Conservation (phyloP, 768 basidiomycete genomes). For the Suillus subaureus region DNA sequence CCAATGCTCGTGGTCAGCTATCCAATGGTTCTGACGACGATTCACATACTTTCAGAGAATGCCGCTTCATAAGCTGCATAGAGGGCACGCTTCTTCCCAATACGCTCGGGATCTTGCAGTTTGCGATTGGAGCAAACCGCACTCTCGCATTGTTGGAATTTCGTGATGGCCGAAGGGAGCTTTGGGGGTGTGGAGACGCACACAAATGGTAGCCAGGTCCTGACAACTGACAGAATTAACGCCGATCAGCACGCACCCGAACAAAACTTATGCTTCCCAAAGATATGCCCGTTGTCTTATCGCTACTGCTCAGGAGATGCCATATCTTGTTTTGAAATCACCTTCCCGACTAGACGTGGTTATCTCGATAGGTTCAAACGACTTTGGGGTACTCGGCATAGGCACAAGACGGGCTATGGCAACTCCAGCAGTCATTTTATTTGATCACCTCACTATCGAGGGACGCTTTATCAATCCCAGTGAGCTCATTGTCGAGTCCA, state of each 20-base stretch:
- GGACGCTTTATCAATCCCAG: conserved; percentile 20
- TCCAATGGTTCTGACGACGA: conserved; percentile 42
- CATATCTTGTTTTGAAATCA: too few species aligned
- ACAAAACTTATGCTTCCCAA: too few species aligned
- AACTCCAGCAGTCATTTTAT: conserved; percentile 15
- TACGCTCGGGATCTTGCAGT: conserved; percentile 41
- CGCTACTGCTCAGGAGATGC: too few species aligned
- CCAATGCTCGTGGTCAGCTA: conserved; percentile 52
- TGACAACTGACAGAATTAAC: conserved; percentile 39
- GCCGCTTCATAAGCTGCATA: conserved; percentile 28
- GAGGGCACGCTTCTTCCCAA: conserved; percentile 27
- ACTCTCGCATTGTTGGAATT: conserved; percentile 63
- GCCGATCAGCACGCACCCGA: conserved; percentile 36
- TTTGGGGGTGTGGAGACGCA: conserved; percentile 82
- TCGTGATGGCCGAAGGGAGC: conserved; percentile 31
- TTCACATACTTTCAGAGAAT: conserved; percentile 40
- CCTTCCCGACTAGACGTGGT: too few species aligned
- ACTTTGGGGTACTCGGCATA: too few species aligned
- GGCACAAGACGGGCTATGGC: conserved; percentile 1
- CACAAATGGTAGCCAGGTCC: conserved; percentile 71
- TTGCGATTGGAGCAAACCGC: conserved; percentile 81
- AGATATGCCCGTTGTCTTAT: too few species aligned
- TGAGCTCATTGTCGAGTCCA: conserved; percentile 39
- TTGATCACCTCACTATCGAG: conserved; percentile 23
- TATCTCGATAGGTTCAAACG: too few species aligned